Conservation (phyloP, 768 basidiomycete genomes). For the Boletus sp. region DNA sequence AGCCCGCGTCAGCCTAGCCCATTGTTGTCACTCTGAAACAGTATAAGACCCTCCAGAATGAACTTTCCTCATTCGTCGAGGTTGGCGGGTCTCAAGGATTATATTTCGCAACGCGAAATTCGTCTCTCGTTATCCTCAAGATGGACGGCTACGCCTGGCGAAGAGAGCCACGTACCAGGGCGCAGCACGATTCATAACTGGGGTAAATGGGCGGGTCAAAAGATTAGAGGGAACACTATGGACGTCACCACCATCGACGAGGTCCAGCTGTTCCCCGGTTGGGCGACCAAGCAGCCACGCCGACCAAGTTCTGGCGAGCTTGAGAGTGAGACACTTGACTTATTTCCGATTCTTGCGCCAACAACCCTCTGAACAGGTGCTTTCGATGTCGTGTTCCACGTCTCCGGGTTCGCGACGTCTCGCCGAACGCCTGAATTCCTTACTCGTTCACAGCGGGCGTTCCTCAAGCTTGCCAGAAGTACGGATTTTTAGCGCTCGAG, state of each 20-base stretch:
- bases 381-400: constrained; percentile 70
- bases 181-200: constrained; percentile 41
- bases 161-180: constrained; percentile 23
- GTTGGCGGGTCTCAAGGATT: constrained; percentile 45
- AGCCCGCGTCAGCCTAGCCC: neutral
- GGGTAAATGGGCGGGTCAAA: constrained; percentile 66
- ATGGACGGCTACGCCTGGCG: constrained; percentile 14
- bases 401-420: constrained; percentile 75
- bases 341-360: neutral
- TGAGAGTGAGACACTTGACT: constrained; percentile 22
- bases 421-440: constrained; percentile 57
- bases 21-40: neutral
- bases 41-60: constrained; percentile 20
- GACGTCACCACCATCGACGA: constrained; percentile 39
- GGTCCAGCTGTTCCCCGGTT: constrained; percentile 73
- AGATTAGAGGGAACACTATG: constrained; percentile 36
- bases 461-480: constrained; percentile 80
- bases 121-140: constrained; percentile 27
- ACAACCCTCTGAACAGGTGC: constrained; percentile 35
- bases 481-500: neutral
- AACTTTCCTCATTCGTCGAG: constrained; percentile 33
- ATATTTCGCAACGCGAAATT: constrained; percentile 46
- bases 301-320: constrained; percentile 19
- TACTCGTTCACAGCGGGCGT: constrained; percentile 73
- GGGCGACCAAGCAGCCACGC: constrained; percentile 61